Percentiles rank a stretch among this genome's conserved stretches.
phyloP scores from a whole-genome alignment of 1,139 yeast species.

The Scheffersomyces titani region DNA sequence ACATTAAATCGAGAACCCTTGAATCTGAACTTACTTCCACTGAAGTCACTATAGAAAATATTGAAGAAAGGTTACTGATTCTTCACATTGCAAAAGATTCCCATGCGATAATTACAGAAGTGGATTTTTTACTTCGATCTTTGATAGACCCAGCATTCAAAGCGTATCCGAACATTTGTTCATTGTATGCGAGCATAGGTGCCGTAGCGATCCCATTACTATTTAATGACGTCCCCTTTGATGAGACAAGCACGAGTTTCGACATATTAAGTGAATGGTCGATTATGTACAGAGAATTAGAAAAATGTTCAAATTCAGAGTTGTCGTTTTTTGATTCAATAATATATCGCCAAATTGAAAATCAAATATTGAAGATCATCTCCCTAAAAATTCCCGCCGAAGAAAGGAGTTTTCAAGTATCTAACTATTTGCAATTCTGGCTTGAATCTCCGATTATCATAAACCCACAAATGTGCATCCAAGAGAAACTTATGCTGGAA shows the following conservation, averaged over 20 bases:
- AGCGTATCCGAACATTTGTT: slow-evolving; percentile 2
- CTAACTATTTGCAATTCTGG: slow-evolving; percentile 10
- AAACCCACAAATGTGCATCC: slow-evolving; percentile 13
- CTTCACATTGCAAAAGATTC: neutral
- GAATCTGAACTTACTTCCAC: slow-evolving; percentile 4
- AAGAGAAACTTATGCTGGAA: slow-evolving; percentile 14
- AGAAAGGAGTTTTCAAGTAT: neutral
- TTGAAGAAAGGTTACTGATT: neutral
- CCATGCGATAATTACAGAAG: neutral
- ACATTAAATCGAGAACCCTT: slow-evolving; percentile 1
- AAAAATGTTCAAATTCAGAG: neutral
- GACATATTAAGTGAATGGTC: slow-evolving; percentile 17
- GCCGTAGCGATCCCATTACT: slow-evolving; percentile 4
- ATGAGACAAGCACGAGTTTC: slow-evolving; percentile 5
- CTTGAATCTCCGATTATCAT: slow-evolving; percentile 16
- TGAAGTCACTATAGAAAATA: neutral
- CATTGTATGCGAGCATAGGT: slow-evolving; percentile 10
- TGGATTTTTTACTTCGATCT: neutral
- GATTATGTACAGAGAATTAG: slow-evolving; percentile 12
- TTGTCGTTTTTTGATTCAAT: slow-evolving; percentile 12
- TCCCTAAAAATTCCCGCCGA: neutral
- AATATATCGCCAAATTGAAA: slow-evolving; percentile 7
- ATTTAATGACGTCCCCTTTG: slow-evolving; percentile 9
- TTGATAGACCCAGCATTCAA: neutral
- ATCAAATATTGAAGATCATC: neutral